Evolutionary conservation across 2,329 filamentous ascomycete genomes (phyloP).

Genomic region (Cercospora sp.): DNA sequence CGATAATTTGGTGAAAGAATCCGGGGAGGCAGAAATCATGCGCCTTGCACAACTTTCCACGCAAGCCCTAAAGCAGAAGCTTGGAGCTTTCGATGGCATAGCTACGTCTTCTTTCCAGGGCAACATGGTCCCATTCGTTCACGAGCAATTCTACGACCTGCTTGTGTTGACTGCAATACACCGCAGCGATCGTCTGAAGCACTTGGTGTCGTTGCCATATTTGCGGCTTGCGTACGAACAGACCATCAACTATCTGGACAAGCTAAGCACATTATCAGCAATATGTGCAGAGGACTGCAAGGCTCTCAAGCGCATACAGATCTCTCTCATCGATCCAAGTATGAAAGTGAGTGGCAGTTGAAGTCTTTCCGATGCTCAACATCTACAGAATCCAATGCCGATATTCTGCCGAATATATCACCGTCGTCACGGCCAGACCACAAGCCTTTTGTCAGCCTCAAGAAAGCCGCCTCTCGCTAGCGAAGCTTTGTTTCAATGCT

Average conservation of each 20-base stretch:
- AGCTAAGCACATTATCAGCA: not conserved
- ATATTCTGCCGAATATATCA: not conserved
- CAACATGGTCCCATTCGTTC: conserved; percentile 80
- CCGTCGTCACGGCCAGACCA: not conserved
- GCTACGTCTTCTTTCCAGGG: conserved; percentile 67
- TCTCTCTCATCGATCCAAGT: not conserved
- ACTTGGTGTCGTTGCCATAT: conserved; percentile 49
- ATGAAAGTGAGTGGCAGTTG: not conserved
- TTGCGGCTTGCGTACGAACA: not conserved
- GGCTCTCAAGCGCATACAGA: not conserved
- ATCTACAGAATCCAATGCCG: not conserved
- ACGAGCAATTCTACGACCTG: conserved; percentile 93
- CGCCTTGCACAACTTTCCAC: conserved; percentile 53
- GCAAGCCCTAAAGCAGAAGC: conserved; percentile 75
- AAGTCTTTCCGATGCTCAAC: not conserved
- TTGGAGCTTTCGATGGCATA: conserved; percentile 74
- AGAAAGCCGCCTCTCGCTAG: not conserved
- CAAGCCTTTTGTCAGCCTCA: not conserved
- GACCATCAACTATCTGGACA: not conserved
- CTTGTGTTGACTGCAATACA: conserved; percentile 79
- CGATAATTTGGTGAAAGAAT: not conserved
- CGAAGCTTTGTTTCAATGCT: not conserved
- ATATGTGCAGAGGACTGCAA: not conserved
- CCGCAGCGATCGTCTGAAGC: conserved; percentile 56
- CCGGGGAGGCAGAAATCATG: conserved; percentile 24